Base-by-base conservation (phyloP, 768 basidiomycete genomes). In the Fomitopsis pulvina region DNA sequence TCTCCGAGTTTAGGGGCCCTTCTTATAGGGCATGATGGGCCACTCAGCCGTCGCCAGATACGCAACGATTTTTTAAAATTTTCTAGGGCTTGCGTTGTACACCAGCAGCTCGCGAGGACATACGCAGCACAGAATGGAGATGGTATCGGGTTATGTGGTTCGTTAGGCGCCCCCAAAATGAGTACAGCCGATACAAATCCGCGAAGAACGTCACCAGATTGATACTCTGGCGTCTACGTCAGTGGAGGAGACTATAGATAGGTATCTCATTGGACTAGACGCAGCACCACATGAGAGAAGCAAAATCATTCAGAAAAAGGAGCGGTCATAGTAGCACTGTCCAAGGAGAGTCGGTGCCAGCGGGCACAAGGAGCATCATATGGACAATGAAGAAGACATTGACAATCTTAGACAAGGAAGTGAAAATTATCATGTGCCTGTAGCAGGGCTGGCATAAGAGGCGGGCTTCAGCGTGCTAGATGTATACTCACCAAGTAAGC, bases 401-500 rank as follows among this genome's bases (percentile, higher is more conserved):
- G 40, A 18, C 18, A 16, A 14, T 37, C 18, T 12, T 32, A 14
- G 14, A 37, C 34, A 37, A 37, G 14, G 34, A 38, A n/a, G n/a
- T 42, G 26, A 32, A 45, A 1, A 59, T 60, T 60, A 62, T 54
- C 50, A 54, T n/a, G 61, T 45, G 45, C 62, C 55, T 59, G 47
- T 20, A 34, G 10, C 8, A 29, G 11, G 18, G 22, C 47, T 11
- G 2, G 20, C 10, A 38, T 57, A 41, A 59, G 53, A 46, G 9
- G 10, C 3, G 16, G 4, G 29, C 21, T 12, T 4, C 45, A 20
- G 14, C 4, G 30, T 5, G 30, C 7, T 20, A 11, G 10, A 5
- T 16, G 30, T 12, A 11, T 32, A 48, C 53, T 43, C 27, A 60
- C 75, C 76, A 52, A 94, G 68, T 51, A 93, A 67, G 54, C 78